These are phyloP conservation scores for Penicillium taxi DNA, from an alignment of 495 filamentous ascomycete genomes.

Conservation along the genomic window DNA sequence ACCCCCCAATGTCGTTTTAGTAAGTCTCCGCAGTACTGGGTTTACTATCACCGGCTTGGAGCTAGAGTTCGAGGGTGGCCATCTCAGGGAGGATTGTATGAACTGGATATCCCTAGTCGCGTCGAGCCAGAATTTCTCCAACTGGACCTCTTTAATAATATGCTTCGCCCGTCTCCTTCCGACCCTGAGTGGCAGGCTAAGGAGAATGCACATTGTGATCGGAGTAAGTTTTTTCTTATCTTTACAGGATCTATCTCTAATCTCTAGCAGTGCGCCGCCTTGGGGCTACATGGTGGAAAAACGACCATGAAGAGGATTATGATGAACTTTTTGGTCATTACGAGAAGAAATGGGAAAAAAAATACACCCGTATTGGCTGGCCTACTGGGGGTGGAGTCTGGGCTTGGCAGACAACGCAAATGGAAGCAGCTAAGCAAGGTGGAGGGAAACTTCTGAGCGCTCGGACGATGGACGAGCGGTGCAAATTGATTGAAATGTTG, in stretches of 20 bases:
- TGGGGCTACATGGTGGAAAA: not conserved
- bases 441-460: conserved; percentile 5
- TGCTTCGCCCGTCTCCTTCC: conserved; percentile 1
- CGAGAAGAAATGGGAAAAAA: not conserved
- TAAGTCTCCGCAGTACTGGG: not conserved
- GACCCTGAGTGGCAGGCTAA: conserved; percentile 8
- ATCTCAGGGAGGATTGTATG: conserved; percentile 11
- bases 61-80: conserved; percentile 5
- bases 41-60: not conserved
- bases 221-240: conserved; percentile 5
- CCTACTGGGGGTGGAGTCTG: conserved; percentile 7
- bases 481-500: not conserved
- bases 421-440: conserved; percentile 4
- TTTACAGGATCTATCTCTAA: conserved; percentile 2
- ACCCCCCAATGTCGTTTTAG: too few species aligned
- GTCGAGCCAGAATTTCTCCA: conserved; percentile 10
- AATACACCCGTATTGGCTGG: conserved; percentile 10
- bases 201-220: conserved; percentile 11
- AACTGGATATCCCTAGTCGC: conserved; percentile 1
- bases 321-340: conserved; percentile 1
- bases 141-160: conserved; percentile 9
- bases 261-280: not conserved
- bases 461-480: conserved; percentile 5
- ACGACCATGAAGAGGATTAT: not conserved
- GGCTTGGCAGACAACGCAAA: conserved; percentile 7